phyloP scores from a whole-genome alignment of 768 basidiomycete genomes.

The Sistotremastrum suecicum region DNA sequence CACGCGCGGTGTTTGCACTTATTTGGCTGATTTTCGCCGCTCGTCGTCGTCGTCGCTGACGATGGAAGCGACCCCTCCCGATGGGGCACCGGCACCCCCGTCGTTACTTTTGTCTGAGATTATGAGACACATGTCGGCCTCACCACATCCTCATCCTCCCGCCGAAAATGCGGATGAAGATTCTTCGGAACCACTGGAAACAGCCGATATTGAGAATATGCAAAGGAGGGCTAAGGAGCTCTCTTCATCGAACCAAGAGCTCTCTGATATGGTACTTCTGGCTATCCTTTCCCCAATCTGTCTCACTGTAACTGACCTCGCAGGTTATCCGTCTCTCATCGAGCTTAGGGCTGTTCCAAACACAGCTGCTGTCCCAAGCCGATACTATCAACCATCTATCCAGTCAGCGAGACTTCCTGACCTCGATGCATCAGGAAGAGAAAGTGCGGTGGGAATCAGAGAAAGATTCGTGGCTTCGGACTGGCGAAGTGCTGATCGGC shows the following conservation, averaged over 20 bases:
- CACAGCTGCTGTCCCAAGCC: conserved; percentile 43
- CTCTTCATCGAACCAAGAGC: conserved; percentile 9
- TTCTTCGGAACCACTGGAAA: conserved; percentile 27
- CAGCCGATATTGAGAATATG: conserved; percentile 34
- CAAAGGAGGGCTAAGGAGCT: conserved; percentile 32
- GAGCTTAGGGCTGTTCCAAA: conserved; percentile 22
- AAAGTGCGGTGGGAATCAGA: conserved; percentile 49
- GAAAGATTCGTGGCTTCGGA: conserved; percentile 48
- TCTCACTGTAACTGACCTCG: neutral
- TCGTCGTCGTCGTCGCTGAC: no score
- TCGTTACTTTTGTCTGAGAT: conserved; percentile 41
- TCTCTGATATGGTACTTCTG: conserved; percentile 22
- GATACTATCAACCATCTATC: conserved; percentile 41
- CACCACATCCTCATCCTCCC: conserved; percentile 22
- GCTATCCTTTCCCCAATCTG: conserved; percentile 13
- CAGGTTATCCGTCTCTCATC: no score
- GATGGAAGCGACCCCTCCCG: neutral
- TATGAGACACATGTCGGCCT: conserved; percentile 37
- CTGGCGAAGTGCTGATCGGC: conserved; percentile 49
- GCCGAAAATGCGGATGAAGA: conserved; percentile 9
- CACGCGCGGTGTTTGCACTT: no score
- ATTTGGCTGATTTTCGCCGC: no score
- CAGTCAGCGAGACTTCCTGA: conserved; percentile 43
- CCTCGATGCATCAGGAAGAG: conserved; percentile 40
- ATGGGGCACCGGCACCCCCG: conserved; percentile 22